Evolutionary conservation across 2,329 filamentous ascomycete genomes (phyloP).

Genomic region (Epicoccum nigrum): DNA sequence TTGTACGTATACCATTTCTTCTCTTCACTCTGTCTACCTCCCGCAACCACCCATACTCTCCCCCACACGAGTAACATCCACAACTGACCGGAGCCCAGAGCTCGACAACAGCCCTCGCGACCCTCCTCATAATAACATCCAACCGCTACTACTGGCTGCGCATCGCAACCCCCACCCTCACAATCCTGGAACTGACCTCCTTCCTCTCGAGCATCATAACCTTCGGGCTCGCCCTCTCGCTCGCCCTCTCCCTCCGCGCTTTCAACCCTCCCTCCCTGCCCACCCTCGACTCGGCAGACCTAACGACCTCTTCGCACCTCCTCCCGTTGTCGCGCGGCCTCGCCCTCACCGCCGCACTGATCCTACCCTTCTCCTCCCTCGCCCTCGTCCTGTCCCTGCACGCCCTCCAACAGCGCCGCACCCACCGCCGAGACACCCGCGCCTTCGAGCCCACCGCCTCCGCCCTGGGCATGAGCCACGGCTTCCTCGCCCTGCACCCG

Average conservation of each 20-base stretch:
- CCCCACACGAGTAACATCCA: too few relatives aligned
- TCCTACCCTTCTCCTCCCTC: neutral
- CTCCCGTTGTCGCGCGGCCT: conserved; percentile 22
- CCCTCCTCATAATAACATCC: conserved; percentile 22
- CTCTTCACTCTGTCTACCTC: too few relatives aligned
- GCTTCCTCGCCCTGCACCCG: conserved; percentile 24
- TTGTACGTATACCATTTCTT: neutral
- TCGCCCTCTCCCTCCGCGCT: too few relatives aligned
- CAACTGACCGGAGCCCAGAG: neutral
- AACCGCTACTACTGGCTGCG: conserved; percentile 20
- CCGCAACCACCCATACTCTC: too few relatives aligned
- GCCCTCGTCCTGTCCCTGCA: neutral
- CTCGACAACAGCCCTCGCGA: conserved; percentile 17
- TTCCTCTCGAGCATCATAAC: conserved; percentile 17
- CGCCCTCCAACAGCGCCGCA: neutral
- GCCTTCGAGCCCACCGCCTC: conserved; percentile 35
- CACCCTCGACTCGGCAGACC: conserved; percentile 15
- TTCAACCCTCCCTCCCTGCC: conserved; percentile 16
- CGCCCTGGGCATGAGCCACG: conserved; percentile 31
- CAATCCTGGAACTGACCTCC: conserved; percentile 23
- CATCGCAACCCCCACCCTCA: conserved; percentile 17
- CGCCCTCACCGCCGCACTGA: conserved; percentile 13
- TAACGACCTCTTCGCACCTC: conserved; percentile 23
- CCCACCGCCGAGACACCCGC: neutral
- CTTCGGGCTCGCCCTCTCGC: too few relatives aligned